A percentile compares a stretch with the other conserved stretches of the same genome.
Evolutionary conservation across 257 asterid genomes (phyloP).

Genomic region (Phtheirospermum japonicum): DNA sequence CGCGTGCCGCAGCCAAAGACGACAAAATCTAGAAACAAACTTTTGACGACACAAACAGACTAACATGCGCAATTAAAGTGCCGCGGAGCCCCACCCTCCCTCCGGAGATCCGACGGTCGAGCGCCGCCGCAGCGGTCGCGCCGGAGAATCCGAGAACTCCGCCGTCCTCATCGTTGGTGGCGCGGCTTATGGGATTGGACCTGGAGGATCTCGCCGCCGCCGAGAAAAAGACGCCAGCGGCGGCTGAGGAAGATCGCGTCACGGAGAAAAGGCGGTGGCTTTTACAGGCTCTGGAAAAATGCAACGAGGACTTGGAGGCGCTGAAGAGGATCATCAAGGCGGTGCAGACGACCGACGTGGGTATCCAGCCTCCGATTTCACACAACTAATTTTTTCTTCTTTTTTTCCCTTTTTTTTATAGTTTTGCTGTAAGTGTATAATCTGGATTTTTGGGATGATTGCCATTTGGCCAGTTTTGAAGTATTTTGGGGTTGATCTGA

Average conservation of each 20-base stretch:
- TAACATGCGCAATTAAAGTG: slow-evolving; percentile 33
- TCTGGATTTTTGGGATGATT: too few relatives aligned
- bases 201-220: slow-evolving; percentile 41
- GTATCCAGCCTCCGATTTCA: not conserved
- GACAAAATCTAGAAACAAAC: slow-evolving; percentile 19
- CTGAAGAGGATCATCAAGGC: slow-evolving; percentile 62
- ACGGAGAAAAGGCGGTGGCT: slow-evolving; percentile 53
- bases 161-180: slow-evolving; percentile 50
- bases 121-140: slow-evolving; percentile 10
- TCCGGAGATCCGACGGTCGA: slow-evolving; percentile 49
- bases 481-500: too few relatives aligned
- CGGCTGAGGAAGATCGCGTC: slow-evolving; percentile 27
- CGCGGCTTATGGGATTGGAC: slow-evolving; percentile 75
- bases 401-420: too few relatives aligned
- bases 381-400: too few relatives aligned
- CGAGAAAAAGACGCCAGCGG: slow-evolving; percentile 29
- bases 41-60: slow-evolving; percentile 6
- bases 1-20: not conserved
- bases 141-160: slow-evolving; percentile 37
- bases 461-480: too few relatives aligned
- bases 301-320: slow-evolving; percentile 76
- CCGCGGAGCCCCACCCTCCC: slow-evolving; percentile 61
- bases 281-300: slow-evolving; percentile 68
- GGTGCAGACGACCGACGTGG: slow-evolving; percentile 28
- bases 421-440: too few relatives aligned